Base-by-base conservation (phyloP, 768 basidiomycete species). In the Imleria badia region DNA sequence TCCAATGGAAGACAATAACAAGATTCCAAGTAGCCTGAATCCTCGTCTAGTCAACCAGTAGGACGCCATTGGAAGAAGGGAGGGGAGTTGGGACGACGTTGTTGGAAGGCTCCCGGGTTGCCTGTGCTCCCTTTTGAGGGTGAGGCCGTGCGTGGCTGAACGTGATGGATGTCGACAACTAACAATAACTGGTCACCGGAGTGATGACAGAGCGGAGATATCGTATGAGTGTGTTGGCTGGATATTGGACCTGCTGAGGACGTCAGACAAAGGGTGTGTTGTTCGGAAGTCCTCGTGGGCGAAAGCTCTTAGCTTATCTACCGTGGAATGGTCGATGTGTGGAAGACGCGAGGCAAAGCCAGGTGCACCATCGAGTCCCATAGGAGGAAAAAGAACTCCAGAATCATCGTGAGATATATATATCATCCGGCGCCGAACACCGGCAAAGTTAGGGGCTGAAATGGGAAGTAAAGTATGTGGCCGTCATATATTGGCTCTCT, bases 31-130 rank as follows among this genome's bases (percentile, higher is more conserved):
- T 31, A 59, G 31, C 23, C 50, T 62, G 56, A 45, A n/a, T 11
- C 65, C 65, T 53, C 67, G 69, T 47, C 50, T 70, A 17, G 69
- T 60, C 20, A 71, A 23, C 13, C 55, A 17, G 42, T 51, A 58
- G 33, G 60, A 63, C 43, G 52, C 11, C 67, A 71, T 70, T 20
- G 42, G 29, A 23, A 39, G 26, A 30, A 22, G 19, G 47, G 23
- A 30, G n/a, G 47, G 42, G 17, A n/a, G 48, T 34, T 35, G 22
- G 23, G 34, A 42, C 10, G 34, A 36, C n/a, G 45, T 40, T 35
- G 23, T 30, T 33, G 26, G 55, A 35, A 54, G 35, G 44, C 40
- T 2, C 45, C 20, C 10, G 6, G n/a, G 12, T 5, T 14, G n/a
- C 39, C 30, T 33, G 51, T n/a, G 47, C 43, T 31, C 43, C 42